A percentile compares a stretch with the other conserved stretches of the same genome.
phyloP scores from a whole-genome alignment of 2,329 filamentous ascomycete species.

The Cladobotryum mycophilum region DNA sequence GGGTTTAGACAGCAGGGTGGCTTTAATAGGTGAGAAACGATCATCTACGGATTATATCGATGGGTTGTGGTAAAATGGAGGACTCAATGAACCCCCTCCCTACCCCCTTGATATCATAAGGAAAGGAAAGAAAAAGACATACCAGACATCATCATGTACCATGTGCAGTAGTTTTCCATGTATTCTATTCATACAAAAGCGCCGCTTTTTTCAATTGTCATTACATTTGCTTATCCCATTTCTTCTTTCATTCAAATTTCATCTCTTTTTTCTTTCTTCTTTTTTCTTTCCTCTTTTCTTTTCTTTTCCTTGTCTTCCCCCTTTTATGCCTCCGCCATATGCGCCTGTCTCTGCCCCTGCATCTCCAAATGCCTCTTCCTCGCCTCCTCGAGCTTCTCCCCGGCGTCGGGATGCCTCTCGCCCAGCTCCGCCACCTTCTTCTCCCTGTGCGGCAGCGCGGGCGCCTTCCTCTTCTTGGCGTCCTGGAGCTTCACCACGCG shows the following conservation, averaged over 20 bases:
- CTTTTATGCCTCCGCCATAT: conserved; percentile 11
- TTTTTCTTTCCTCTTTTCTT: conserved; percentile 4
- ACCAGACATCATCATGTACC: conserved; percentile 7
- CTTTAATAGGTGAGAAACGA: conserved; percentile 24
- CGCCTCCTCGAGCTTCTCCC: conserved; percentile 41
- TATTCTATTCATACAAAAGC: conserved; percentile 35
- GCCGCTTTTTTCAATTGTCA: conserved; percentile 23
- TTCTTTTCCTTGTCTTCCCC: not conserved
- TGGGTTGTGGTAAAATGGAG: not conserved
- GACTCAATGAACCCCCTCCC: too few species aligned
- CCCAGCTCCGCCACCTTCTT: conserved; percentile 37
- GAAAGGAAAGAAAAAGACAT: conserved; percentile 4
- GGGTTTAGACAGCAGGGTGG: conserved; percentile 46
- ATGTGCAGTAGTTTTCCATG: conserved; percentile 13
- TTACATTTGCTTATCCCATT: not conserved
- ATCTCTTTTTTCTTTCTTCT: conserved; percentile 10
- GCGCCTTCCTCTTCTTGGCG: conserved; percentile 72
- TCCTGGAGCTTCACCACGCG: conserved; percentile 81
- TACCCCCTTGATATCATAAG: not conserved
- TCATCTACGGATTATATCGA: not conserved
- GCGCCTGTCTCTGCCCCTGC: conserved; percentile 40
- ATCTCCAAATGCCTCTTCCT: conserved; percentile 46
- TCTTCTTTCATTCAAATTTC: conserved; percentile 15
- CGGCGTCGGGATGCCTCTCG: conserved; percentile 42
- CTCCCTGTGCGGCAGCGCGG: conserved; percentile 42